Evolutionary conservation across 140 eudicot genomes (phyloP).

Genomic region (Flaveria floridana): DNA sequence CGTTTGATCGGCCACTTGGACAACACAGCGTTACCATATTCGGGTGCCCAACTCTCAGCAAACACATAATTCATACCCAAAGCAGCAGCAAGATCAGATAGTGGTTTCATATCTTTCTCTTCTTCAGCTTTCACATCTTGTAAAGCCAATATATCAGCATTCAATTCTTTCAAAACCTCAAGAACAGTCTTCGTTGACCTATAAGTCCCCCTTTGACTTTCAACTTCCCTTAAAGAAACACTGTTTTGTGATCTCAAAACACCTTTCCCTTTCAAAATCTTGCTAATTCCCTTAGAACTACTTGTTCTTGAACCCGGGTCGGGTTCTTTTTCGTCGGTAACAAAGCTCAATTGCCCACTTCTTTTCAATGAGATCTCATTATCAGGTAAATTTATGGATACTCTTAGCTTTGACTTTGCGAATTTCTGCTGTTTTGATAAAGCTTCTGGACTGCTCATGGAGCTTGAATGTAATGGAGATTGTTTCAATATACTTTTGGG

Average conservation of each 20-base stretch:
- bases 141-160: conserved; percentile 88
- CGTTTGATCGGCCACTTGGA: conserved; percentile 90
- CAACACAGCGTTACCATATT: conserved; percentile 85
- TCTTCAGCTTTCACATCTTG: conserved; percentile 98
- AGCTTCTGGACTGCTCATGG: conserved; percentile 38
- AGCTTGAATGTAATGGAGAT: conserved; percentile 73
- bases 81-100: conserved; percentile 86
- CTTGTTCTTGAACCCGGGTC: conserved; percentile 35
- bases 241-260: conserved; percentile 49
- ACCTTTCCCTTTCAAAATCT: conserved; percentile 54
- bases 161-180: conserved; percentile 77
- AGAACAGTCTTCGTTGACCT: conserved; percentile 53
- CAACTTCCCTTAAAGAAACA: conserved; percentile 35
- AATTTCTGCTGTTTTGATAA: conserved; percentile 50
- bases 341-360: conserved; percentile 53
- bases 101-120: conserved; percentile 80
- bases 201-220: conserved; percentile 40
- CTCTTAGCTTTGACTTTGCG: conserved; percentile 77
- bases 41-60: conserved; percentile 99
- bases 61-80: conserved; percentile 93
- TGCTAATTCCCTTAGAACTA: conserved; percentile 31
- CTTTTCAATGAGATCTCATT: conserved; percentile 76
- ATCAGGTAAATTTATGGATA: conserved; percentile 88
- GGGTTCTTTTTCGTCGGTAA: conserved; percentile 30
- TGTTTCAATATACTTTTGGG: conserved; percentile 87